These are phyloP conservation scores for Waltergamsia citrina DNA, from an alignment of 2,329 filamentous ascomycete genomes.

Conservation along the genomic window DNA sequence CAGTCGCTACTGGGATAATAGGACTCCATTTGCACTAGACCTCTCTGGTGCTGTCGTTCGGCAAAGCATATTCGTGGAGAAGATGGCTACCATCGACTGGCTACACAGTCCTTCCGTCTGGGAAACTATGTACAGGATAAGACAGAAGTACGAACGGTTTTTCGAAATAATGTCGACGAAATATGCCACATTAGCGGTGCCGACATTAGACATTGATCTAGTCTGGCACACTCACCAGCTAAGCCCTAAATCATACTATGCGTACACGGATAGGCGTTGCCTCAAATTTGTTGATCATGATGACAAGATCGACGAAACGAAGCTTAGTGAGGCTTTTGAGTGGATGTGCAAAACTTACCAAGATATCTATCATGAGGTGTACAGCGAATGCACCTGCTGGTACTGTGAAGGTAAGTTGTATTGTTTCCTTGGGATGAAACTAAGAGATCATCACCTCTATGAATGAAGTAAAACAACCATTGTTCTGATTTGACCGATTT, in stretches of 20 bases:
- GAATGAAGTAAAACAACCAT: too few relatives aligned
- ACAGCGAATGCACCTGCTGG: slow-evolving; percentile 24
- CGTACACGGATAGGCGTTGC: slow-evolving; percentile 6
- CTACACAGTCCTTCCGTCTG: slow-evolving; percentile 56
- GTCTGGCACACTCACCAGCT: slow-evolving; percentile 34
- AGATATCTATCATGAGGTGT: slow-evolving; percentile 21
- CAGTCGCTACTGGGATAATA: slow-evolving; percentile 61
- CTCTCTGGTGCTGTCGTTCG: slow-evolving; percentile 56
- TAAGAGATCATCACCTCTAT: too few relatives aligned
- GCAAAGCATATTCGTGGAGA: slow-evolving; percentile 57
- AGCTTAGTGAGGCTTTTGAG: slow-evolving; percentile 15
- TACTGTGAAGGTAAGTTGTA: slow-evolving; percentile 20
- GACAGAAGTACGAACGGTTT: neutral
- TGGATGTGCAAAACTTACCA: slow-evolving; percentile 18
- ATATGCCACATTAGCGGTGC: slow-evolving; percentile 16
- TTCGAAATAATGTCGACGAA: neutral
- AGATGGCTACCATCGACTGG: slow-evolving; percentile 74
- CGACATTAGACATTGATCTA: slow-evolving; percentile 31
- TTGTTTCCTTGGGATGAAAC: too few relatives aligned
- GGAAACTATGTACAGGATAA: neutral
- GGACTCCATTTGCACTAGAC: slow-evolving; percentile 54
- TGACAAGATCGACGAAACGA: slow-evolving; percentile 20
- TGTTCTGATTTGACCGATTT: too few relatives aligned
- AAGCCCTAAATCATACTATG: slow-evolving; percentile 16
- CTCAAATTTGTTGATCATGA: slow-evolving; percentile 26